Percentiles rank a stretch among this genome's conserved stretches.
Evolutionary conservation across 73 alveolate genomes (phyloP).

Genomic region (Paramecium primaurelia): DNA sequence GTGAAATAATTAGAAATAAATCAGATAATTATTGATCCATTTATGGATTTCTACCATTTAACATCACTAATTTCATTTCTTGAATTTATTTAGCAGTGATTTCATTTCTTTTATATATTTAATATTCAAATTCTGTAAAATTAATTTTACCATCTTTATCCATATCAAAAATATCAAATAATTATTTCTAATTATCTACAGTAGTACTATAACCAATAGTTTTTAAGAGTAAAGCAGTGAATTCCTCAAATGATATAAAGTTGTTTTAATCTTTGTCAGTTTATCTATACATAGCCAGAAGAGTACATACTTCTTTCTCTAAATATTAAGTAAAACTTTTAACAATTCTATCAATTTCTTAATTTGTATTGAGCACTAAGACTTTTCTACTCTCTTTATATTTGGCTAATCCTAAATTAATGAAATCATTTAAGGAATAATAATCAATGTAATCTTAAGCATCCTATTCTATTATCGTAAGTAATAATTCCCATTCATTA

Average conservation of each 20-base stretch:
- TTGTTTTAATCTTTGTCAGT: not conserved
- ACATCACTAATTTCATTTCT: not conserved
- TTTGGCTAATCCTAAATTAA: not conserved
- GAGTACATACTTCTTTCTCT: not conserved
- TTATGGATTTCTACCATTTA: not conserved
- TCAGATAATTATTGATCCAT: not conserved
- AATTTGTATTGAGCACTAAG: not conserved
- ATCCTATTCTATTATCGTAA: not conserved
- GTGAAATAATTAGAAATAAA: not conserved
- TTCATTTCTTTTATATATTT: slow-evolving; percentile 26
- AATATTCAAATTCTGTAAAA: slow-evolving; percentile 35
- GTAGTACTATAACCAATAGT: not conserved
- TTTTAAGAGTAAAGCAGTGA: not conserved
- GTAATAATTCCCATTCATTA: slow-evolving; percentile 3
- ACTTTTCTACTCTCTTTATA: not conserved
- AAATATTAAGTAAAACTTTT: not conserved
- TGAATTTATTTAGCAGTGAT: not conserved
- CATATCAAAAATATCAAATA: slow-evolving; percentile 37
- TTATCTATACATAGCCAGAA: not conserved
- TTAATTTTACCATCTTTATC: slow-evolving; percentile 29
- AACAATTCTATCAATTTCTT: slow-evolving; percentile 41
- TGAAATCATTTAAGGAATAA: not conserved
- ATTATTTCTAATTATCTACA: not conserved
- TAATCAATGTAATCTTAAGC: not conserved
- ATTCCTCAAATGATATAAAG: not conserved